These are phyloP conservation scores for Xylaria scruposa DNA, from an alignment of 495 filamentous ascomycete species.

Conservation along the genomic window DNA sequence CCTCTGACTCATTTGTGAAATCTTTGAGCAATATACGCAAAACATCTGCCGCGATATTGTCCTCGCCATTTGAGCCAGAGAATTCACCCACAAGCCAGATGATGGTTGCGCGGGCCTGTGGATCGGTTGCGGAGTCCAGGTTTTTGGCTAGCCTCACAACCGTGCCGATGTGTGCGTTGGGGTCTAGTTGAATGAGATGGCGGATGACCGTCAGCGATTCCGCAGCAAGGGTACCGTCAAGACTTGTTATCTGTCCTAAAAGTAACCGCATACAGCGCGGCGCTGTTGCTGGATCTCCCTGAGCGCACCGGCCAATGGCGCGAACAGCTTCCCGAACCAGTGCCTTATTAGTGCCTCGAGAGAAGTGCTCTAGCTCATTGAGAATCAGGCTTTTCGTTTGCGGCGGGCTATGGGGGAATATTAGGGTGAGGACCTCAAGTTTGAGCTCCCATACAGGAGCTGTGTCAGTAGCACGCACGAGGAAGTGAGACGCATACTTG, in stretches of 20 bases:
- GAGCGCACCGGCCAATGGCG: slow-evolving; percentile 91
- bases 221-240: slow-evolving; percentile 85
- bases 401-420: slow-evolving; percentile 80
- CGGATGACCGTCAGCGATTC: slow-evolving; percentile 92
- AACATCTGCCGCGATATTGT: slow-evolving; percentile 92
- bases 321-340: slow-evolving; percentile 87
- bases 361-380: slow-evolving; percentile 92
- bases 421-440: slow-evolving; percentile 84
- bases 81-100: slow-evolving; percentile 98
- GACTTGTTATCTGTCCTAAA: slow-evolving; percentile 79
- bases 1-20: slow-evolving; percentile 82
- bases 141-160: slow-evolving; percentile 92
- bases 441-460: slow-evolving; percentile 87
- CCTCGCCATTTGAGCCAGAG: slow-evolving; percentile 74
- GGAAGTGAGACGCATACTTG: slow-evolving; percentile 83
- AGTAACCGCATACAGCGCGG: slow-evolving; percentile 80
- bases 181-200: slow-evolving; percentile 92
- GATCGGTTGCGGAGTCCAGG: slow-evolving; percentile 81
- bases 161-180: slow-evolving; percentile 73
- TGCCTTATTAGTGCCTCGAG: slow-evolving; percentile 73
- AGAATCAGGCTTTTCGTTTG: slow-evolving; percentile 85
- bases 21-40: slow-evolving; percentile 85
- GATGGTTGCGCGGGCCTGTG: slow-evolving; percentile 88
- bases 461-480: slow-evolving; percentile 82
- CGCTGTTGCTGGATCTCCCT: slow-evolving; percentile 71